Percentiles rank a stretch among this genome's conserved stretches.
Evolutionary conservation across 2,329 filamentous ascomycete genomes (phyloP).

Genomic region (Ceratocystiopsis sp.): DNA sequence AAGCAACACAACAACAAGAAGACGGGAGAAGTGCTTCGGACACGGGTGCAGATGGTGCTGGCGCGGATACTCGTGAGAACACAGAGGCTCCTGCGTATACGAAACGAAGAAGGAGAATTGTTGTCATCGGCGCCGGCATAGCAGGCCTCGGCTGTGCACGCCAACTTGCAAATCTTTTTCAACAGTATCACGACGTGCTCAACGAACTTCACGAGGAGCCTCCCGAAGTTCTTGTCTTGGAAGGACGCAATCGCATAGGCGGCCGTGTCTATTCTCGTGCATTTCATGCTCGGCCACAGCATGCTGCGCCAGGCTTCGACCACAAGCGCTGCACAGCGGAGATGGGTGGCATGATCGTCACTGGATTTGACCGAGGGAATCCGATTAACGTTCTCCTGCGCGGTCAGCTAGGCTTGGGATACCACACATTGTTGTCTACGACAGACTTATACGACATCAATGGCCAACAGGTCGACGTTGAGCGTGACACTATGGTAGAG

Average conservation of each 20-base stretch:
- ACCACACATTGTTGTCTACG: conserved; percentile 61
- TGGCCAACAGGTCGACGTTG: conserved; percentile 59
- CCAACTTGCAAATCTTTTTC: conserved; percentile 73
- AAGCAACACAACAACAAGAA: conserved; percentile 17
- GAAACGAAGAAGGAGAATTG: conserved; percentile 49
- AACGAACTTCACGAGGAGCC: conserved; percentile 46
- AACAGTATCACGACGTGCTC: conserved; percentile 58
- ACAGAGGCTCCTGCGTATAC: neutral
- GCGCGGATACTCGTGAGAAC: neutral
- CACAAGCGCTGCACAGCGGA: conserved; percentile 61
- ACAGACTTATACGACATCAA: conserved; percentile 71
- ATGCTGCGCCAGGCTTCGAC: neutral
- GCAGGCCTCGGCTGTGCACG: conserved; percentile 82
- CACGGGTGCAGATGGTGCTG: neutral
- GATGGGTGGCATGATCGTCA: conserved; percentile 96
- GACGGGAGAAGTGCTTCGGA: too few species aligned
- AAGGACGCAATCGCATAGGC: conserved; percentile 74
- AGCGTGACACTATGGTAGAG: conserved; percentile 69
- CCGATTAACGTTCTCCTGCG: conserved; percentile 82
- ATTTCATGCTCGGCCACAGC: conserved; percentile 36
- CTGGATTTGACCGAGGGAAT: conserved; percentile 90
- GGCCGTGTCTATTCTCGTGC: conserved; percentile 80
- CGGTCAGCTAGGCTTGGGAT: conserved; percentile 73
- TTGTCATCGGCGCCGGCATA: conserved; percentile 86
- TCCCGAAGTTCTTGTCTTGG: conserved; percentile 64